Evolutionary conservation across 371 early-diverging fungal species (phyloP), one percentile per base, ranked within the genome.

Genomic region (Coemansia sp.): DNA sequence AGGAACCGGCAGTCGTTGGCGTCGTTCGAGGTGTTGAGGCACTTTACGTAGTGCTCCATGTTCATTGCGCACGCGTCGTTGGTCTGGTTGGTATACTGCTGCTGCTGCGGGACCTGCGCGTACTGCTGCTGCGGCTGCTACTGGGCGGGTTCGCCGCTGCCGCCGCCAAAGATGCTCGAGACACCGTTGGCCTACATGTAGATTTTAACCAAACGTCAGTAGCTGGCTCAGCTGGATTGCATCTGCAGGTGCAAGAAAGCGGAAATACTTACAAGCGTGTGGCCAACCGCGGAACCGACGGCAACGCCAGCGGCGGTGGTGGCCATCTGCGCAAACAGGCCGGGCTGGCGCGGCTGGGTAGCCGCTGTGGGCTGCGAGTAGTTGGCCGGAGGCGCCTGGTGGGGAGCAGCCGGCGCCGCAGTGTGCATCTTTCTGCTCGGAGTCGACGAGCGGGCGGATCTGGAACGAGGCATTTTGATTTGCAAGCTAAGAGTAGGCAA

Each of bases 271-370:
- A 88, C 90, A 54, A 90, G 63, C 36, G 84, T 84, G 63, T 88
- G 89, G 50, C 90, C 92, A 32, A 90, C 86, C 34, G 93, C 87
- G 36, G 86, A 85, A 65, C 94, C 95, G 29, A 94, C 89, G 60
- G 94, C 97, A 53, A 94, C 94, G 80, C 94, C 94, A 56, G 91
- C 97, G 42, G 94, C 97, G 29, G 94, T 94, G 16, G 93, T 81
- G 18, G 94, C 94, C 91, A 93, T 89, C 69, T 92, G 90, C 48
- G 88, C 91, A 75, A 94, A 89, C 51, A 95, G 68, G 55, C 94
- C 84, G 5, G 86, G 86, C 68, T 85, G 83, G 65, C 72, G 75
- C 8, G 78, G 80, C 60, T 65, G 75, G 29, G 79, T 78, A 9
- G 59, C 63, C 24, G 24, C 24, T 24, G 24, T 24, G 24, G 24